Conservation (phyloP, 371 early-diverging fungal genomes). For the Mucor plumbeus region DNA sequence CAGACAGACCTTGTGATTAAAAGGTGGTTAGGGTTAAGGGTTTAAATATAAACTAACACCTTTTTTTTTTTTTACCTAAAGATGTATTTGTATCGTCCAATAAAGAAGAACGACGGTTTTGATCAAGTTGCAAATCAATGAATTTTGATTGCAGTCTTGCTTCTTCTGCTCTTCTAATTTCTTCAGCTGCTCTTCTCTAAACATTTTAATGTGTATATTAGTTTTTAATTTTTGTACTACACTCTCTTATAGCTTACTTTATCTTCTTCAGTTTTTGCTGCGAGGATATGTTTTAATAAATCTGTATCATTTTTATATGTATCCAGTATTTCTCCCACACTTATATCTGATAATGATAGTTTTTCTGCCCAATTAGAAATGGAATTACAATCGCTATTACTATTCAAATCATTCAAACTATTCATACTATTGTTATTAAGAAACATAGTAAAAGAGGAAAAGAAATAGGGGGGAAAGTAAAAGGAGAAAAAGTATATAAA, state of each 20-base stretch:
- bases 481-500: slow-evolving; percentile 4
- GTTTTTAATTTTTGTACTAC: neutral
- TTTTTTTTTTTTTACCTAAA: slow-evolving; percentile 8
- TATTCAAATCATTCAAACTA: slow-evolving; percentile 1
- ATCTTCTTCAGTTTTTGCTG: slow-evolving; percentile 61
- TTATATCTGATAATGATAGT: slow-evolving; percentile 39
- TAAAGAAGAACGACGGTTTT: slow-evolving; percentile 36
- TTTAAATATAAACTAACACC: neutral
- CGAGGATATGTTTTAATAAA: slow-evolving; percentile 52
- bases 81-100: slow-evolving; percentile 29
- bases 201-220: neutral
- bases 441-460: slow-evolving; percentile 9
- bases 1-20: slow-evolving; percentile 31
- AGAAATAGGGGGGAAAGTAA: slow-evolving; percentile 13
- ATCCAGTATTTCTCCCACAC: slow-evolving; percentile 55
- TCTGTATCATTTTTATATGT: slow-evolving; percentile 56
- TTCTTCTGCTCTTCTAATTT: slow-evolving; percentile 49
- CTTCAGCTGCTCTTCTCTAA: slow-evolving; percentile 54
- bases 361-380: slow-evolving; percentile 14
- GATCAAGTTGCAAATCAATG: slow-evolving; percentile 46
- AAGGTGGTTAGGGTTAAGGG: neutral
- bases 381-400: slow-evolving; percentile 8
- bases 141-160: slow-evolving; percentile 48
- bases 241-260: slow-evolving; percentile 34
- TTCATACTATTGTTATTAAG: slow-evolving; percentile 6